Conservation (phyloP, 2,329 filamentous ascomycete genomes). For the Chrysosphaeria jannelii region DNA sequence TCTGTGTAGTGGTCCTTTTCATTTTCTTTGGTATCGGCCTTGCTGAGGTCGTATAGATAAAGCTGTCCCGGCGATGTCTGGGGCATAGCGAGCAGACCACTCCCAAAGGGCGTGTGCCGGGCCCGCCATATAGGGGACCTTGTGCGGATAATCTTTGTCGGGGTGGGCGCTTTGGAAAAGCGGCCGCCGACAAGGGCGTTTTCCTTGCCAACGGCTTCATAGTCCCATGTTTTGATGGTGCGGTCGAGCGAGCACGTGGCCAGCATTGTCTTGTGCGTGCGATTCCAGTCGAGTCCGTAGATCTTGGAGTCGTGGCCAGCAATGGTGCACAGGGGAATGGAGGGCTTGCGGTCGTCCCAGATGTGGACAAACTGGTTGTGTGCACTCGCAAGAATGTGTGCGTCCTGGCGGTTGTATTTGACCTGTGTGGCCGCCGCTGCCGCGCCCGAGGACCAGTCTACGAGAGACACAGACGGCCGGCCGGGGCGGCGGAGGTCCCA, state of each 20-base stretch:
- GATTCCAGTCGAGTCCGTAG: conserved; percentile 85
- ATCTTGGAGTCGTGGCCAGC: conserved; percentile 78
- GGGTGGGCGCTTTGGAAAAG: conserved; percentile 22
- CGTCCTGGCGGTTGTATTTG: conserved; percentile 72
- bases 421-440: conserved; percentile 91
- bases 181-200: background rate
- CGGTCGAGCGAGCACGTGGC: conserved; percentile 76
- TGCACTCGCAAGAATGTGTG: conserved; percentile 67
- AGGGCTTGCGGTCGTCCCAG: conserved; percentile 64
- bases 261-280: conserved; percentile 38
- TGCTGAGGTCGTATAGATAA: conserved; percentile 47
- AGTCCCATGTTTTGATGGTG: conserved; percentile 86
- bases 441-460: conserved; percentile 79
- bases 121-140: conserved; percentile 77
- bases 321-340: conserved; percentile 53
- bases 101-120: conserved; percentile 69
- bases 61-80: conserved; percentile 65
- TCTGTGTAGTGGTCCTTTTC: conserved; percentile 13
- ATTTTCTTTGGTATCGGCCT: conserved; percentile 7
- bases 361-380: conserved; percentile 70
- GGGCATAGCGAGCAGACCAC: conserved; percentile 67
- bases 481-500: conserved; percentile 61
- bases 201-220: conserved; percentile 8
- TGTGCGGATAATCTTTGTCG: conserved; percentile 51
- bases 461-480: conserved; percentile 51